Base-by-base conservation (phyloP, 345 rosid genomes). In the Microthlaspi erraticum region DNA sequence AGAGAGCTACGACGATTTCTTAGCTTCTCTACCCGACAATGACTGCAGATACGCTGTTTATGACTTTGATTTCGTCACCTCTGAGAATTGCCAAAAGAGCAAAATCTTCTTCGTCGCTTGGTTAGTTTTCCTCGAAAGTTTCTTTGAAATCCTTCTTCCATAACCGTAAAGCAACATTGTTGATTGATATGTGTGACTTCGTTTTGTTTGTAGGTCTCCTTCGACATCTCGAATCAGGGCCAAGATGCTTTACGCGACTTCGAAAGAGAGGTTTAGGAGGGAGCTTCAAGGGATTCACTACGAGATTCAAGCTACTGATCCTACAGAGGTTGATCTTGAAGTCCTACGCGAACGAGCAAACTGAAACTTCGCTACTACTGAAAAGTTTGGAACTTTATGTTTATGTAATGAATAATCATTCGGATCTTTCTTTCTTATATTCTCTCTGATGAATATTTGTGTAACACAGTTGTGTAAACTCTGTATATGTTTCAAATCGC, bases 291-390 rank as follows among this genome's bases (percentile, higher is more conserved):
- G 96, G 33, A 66, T 89, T 70, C 96, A 89, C 71, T 87, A 87
- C 37, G 91, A 85, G 81, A 84, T 89, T 77, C 96, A 89, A 82
- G 96, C 93, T 10, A 87, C 93, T 70, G 96, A 89, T 78, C 85
- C 88, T 64, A 84, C 93, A 1, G 96, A 89, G 76, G 86, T 89
- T 86, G 89, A 87, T 71, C 87, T 87, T 37, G 86, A 89, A 33
- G 90, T 87, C 46, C 6, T 85, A 49, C 79, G 79, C 64, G 92
- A 85, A 26, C 87, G 86, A 48, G 92, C 90, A n/a, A 79, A 85
- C 64, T 89, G 53, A 26, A 26, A n/a, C n/a, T n/a, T n/a, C n/a
- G 29, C 29, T 1, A 3, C 4, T 26, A 23, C 26, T 26, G 4
- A 3, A 26, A 1, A n/a, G n/a, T n/a, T n/a, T n/a, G n/a, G n/a